These are phyloP conservation scores for Deinandra increscens DNA, from an alignment of 129 eudicot species.

Conservation along the genomic window DNA sequence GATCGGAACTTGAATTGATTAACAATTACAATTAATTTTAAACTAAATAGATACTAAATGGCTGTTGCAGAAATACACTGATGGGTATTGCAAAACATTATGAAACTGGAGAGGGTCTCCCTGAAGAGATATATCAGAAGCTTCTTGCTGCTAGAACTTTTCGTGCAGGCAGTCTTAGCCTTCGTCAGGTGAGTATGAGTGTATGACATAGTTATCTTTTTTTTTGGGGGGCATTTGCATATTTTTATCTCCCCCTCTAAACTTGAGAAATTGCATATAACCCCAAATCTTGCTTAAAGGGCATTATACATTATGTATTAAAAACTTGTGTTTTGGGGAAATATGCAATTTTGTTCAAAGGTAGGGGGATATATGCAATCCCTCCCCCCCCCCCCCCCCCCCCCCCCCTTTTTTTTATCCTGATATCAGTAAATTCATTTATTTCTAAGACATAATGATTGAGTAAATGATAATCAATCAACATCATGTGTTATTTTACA, in stretches of 20 bases:
- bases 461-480: background rate
- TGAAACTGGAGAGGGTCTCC: slow-evolving; percentile 86
- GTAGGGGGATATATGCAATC: no score
- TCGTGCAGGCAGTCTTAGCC: slow-evolving; percentile 88
- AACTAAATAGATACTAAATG: background rate
- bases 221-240: no score
- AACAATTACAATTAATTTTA: background rate
- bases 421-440: background rate
- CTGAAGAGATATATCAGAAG: slow-evolving; percentile 80
- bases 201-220: background rate
- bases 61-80: slow-evolving; percentile 71
- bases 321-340: no score
- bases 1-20: slow-evolving; percentile 3
- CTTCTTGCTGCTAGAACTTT: slow-evolving; percentile 93
- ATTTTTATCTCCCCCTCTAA: no score
- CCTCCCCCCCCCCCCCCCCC: no score
- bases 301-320: no score
- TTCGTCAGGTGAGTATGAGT: slow-evolving; percentile 69
- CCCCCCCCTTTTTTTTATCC: no score
- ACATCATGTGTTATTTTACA: slow-evolving; percentile 26
- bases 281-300: no score
- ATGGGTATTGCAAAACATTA: slow-evolving; percentile 94
- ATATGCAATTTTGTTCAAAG: no score
- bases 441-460: background rate
- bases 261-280: no score